These are phyloP conservation scores for Pyrenochaeta sp. DNA, from an alignment of 2,329 filamentous ascomycete species.

Conservation along the genomic window DNA sequence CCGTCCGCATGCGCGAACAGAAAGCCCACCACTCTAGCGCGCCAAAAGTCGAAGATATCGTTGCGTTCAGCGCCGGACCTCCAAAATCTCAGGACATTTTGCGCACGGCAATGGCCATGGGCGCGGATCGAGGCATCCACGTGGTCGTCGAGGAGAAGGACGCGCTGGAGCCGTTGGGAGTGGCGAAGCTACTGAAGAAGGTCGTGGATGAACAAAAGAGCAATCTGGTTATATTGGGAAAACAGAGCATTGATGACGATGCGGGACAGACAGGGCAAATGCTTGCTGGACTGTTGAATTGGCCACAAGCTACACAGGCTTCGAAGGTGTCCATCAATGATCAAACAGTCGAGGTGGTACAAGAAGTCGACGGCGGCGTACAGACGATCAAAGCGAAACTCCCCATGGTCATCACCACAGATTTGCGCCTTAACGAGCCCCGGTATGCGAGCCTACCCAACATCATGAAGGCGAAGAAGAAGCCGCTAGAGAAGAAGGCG, in stretches of 20 bases:
- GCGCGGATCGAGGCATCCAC: constrained; percentile 89
- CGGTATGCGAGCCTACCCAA: constrained; percentile 95
- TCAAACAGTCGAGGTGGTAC: constrained; percentile 77
- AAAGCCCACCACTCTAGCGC: constrained; percentile 53
- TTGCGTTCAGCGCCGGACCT: constrained; percentile 86
- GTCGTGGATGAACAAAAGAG: constrained; percentile 84
- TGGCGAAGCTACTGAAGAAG: constrained; percentile 85
- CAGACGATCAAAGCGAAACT: constrained; percentile 88
- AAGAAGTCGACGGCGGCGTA: constrained; percentile 94
- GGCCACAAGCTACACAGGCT: constrained; percentile 95
- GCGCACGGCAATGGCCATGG: constrained; percentile 98
- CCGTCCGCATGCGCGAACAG: constrained; percentile 91
- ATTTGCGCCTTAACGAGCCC: constrained; percentile 92
- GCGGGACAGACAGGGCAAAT: constrained; percentile 96
- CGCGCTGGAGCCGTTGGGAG: constrained; percentile 85
- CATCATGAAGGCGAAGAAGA: constrained; percentile 99
- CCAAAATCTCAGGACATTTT: constrained; percentile 87
- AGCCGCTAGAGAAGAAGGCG: constrained; percentile 92
- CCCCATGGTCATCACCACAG: constrained; percentile 94
- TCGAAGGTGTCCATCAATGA: constrained; percentile 80
- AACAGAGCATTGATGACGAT: constrained; percentile 98
- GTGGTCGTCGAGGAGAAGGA: constrained; percentile 69
- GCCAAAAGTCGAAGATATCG: constrained; percentile 79
- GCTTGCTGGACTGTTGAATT: constrained; percentile 89
- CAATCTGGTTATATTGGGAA: constrained; percentile 93